phyloP scores from a whole-genome alignment of 768 basidiomycete genomes.

The Pholiota molesta region DNA sequence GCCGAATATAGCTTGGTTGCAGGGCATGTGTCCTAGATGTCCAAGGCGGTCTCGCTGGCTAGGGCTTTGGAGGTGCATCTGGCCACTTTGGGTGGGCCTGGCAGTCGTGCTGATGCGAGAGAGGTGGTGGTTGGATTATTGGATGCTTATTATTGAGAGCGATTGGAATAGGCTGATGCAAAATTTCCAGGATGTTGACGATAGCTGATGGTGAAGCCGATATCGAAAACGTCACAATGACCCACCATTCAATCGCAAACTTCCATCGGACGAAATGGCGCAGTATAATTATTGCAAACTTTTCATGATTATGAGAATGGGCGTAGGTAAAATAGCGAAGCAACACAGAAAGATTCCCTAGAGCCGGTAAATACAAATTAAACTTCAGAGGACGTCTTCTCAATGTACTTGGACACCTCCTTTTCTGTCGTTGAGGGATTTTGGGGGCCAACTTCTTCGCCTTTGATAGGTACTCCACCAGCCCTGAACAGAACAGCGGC shows the following conservation, averaged over 20 bases:
- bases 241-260: no score
- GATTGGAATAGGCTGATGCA: constrained; percentile 25
- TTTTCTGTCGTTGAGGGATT: constrained; percentile 16
- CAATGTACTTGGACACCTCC: constrained; percentile 6
- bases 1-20: constrained; percentile 20
- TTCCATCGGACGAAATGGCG: no score
- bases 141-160: constrained; percentile 24
- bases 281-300: no score
- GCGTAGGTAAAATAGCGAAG: no score
- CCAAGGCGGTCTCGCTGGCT: constrained; percentile 21
- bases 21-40: constrained; percentile 22
- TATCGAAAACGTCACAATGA: no score
- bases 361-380: neutral
- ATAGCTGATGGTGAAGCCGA: no score
- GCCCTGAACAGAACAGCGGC: constrained; percentile 26
- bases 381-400: neutral
- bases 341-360: no score
- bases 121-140: constrained; percentile 29
- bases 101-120: constrained; percentile 22
- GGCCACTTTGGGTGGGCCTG: constrained; percentile 22
- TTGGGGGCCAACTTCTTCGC: neutral
- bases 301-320: no score
- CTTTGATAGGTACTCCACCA: neutral
- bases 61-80: constrained; percentile 20
- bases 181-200: constrained; percentile 13